These are phyloP conservation scores for barrel medic (Medicago truncatula) DNA, from an alignment of 306 rosid species.

Conservation along the genomic window DNA sequence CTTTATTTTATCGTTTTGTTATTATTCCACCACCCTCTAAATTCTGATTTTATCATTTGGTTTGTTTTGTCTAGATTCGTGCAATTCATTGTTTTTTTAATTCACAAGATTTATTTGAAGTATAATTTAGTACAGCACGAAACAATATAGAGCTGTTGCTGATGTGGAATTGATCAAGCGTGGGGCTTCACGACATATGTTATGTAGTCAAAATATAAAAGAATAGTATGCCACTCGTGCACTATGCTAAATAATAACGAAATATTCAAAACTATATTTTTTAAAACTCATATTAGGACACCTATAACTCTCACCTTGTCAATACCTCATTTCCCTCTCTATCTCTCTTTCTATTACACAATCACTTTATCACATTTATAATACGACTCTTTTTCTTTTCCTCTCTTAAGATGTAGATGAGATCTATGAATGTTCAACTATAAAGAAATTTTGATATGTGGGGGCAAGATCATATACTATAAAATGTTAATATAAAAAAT, in stretches of 20 bases:
- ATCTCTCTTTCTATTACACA: too few relatives aligned
- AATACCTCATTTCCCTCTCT: too few relatives aligned
- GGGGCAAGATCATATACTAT: too few relatives aligned
- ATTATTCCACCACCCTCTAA: constrained; percentile 26
- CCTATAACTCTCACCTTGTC: too few relatives aligned
- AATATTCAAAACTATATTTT: too few relatives aligned
- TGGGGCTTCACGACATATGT: constrained; percentile 37
- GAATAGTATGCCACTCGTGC: constrained; percentile 62
- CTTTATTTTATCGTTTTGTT: constrained; percentile 61
- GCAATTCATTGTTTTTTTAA: not conserved
- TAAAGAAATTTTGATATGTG: too few relatives aligned
- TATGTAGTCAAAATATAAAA: not conserved
- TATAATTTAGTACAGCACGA: constrained; percentile 43
- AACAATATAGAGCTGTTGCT: constrained; percentile 27
- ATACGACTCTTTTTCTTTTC: too few relatives aligned
- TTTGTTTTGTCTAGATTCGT: constrained; percentile 26
- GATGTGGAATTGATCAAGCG: constrained; percentile 47
- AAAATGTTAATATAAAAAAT: too few relatives aligned
- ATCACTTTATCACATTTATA: too few relatives aligned
- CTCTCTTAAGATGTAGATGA: too few relatives aligned
- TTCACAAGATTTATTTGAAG: not conserved
- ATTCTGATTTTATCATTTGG: constrained; percentile 30
- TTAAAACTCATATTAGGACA: too few relatives aligned
- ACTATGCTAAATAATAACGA: not conserved
- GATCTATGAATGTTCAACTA: too few relatives aligned